Evolutionary conservation across 140 eudicot genomes (phyloP), one percentile per base, ranked within the genome.

Genomic region (Senecio squalidus): DNA sequence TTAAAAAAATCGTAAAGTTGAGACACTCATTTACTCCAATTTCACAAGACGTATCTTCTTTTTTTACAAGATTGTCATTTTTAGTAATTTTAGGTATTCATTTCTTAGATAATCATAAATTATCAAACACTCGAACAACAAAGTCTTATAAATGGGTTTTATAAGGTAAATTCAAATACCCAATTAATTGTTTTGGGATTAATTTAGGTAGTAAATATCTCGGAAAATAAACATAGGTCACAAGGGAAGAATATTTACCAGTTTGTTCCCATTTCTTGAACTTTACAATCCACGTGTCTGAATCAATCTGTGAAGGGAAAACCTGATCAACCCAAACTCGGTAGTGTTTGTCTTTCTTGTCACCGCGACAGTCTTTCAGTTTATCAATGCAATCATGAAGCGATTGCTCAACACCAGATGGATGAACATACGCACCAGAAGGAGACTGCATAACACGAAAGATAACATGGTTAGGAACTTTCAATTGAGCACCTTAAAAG

Each of bases 291-390:
- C 96, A 91, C 4, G 81, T 75, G 66, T 86, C 66, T 25, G 92
- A 78, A 62, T 82, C 90, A 61, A 83, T 69, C 69, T 81, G 83
- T 24, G 62, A 10, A 15, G 88, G 79, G 29, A 81, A 71, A 60
- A 86, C 90, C 60, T 86, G 95, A 64, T 91, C 96, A 57, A 91
- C 94, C 98, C 98, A 91, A 49, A 85, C 80, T 11, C 77, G 78
- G 67, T 70, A 91, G 7, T 67, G 67, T 47, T 86, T 77, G 65
- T 78, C 98, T 58, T 79, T 81, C 63, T 78, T 74, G 65, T 81
- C 94, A 9, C 96, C 98, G 17, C 81, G 74, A 36, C 82, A 78
- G 5, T 72, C 59, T 58, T 65, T 79, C 45, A 91, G 57, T 33
- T 73, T 78, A 63, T 51, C 69, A 24, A 81, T 55, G 63, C 80